These are phyloP conservation scores for Eucalyptus tenuipes DNA, from an alignment of 345 rosid species.

Conservation along the genomic window DNA sequence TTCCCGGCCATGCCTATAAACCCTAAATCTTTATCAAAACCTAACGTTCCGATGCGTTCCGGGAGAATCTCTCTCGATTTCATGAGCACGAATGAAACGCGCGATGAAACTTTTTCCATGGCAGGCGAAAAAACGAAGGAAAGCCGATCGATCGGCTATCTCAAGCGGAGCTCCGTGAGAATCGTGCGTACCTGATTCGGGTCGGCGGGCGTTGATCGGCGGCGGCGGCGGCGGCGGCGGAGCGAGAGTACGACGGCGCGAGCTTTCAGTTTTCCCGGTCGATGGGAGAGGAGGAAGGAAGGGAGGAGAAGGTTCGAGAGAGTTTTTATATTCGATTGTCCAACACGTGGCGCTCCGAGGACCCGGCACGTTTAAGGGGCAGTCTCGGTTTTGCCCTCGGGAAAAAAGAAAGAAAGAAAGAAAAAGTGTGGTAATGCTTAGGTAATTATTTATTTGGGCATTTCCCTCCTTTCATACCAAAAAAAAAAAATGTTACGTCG, in stretches of 20 bases:
- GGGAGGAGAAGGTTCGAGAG: neutral
- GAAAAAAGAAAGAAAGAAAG: accelerated
- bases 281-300: neutral
- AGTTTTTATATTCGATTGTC: neutral
- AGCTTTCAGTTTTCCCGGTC: neutral
- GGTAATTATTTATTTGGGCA: neutral
- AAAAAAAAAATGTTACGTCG: neutral
- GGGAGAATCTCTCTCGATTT: neutral
- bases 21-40: neutral
- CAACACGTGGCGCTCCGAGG: neutral
- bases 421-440: neutral
- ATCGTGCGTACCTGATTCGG: neutral
- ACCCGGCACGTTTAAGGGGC: neutral
- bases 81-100: neutral
- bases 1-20: neutral
- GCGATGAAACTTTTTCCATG: neutral
- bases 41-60: neutral
- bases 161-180: neutral
- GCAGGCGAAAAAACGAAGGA: neutral
- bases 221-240: neutral
- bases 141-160: neutral
- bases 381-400: neutral
- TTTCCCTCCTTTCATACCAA: neutral
- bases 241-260: neutral
- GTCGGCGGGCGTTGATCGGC: neutral